Base-by-base conservation (phyloP, 768 basidiomycete genomes). In the Infundibulicybe gibba region DNA sequence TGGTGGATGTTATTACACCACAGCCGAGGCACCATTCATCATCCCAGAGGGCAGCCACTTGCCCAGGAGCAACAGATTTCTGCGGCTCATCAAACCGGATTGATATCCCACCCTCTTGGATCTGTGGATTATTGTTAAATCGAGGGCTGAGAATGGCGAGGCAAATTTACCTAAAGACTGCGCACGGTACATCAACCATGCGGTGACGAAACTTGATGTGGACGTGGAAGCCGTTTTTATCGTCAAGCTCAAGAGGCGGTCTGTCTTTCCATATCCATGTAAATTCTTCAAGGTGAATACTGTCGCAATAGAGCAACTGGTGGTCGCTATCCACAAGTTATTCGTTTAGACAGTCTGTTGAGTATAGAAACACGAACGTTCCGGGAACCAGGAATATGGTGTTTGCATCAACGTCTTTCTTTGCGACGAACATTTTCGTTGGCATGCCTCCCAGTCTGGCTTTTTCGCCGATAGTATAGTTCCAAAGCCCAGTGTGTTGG, bases 1-100 rank as follows among this genome's bases (percentile, higher is more conserved):
- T 25, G 25, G 25, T 25, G 25, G 25, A 25, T 25, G 25, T 25
- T 25, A 25, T 25, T 8, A 75, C 65, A 30, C 91, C 94, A 57
- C 86, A 87, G 2, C 94, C 94, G 25, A 95, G 70, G 63, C 91
- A 94, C 83, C 85, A 86, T 39, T 82, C 75, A 2, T 71, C 81
- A 47, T 81, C 74, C 63, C 83, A 97, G 2, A 95, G 53, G 0
- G 79, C 83, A 5, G 83, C 85, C 21, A 88, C 78, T 64, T 97
- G 94, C 1, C 94, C 94, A 0, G 83, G 78, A 0, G 90, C 75
- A 13, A 93, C 81, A 5, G 81, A 85, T 35, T 78, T 76, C 41
- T 87, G 72, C 0, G 85, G 80, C 32, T 75, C 63, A 33, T 75
- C 71, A 52, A 89, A 85, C 0, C 63, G 56, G 38, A 91, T 71